Base-by-base conservation (phyloP, 805 yeast genomes). In the Lipomyces yamanashiensis region DNA sequence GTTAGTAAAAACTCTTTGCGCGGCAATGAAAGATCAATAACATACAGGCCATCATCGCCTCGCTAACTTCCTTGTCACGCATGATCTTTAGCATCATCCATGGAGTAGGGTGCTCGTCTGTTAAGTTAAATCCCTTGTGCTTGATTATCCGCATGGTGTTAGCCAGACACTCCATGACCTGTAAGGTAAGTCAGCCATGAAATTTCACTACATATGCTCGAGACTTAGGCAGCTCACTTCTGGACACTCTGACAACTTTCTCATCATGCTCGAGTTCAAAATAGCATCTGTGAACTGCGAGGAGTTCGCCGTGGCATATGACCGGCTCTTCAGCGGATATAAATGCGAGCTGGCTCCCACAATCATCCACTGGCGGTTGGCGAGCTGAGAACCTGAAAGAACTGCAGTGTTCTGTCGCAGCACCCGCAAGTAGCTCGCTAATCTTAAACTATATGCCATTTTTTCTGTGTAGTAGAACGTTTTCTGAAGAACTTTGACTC, bases 121-220 rank as follows among this genome's bases (percentile, higher is more conserved):
- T 19, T 37, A 43, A 34, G 1, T 37, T 36, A 41, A 53, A 15
- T 28, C 66, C 66, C 39, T 62, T 62, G 8, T 57, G 37, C 36
- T 48, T 44, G 13, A 62, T 53, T 7, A 53, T 21, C 17, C 21
- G 28, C 66, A 62, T 62, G n/a, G 52, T 47, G 23, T 48, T 47
- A 10, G 62, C 62, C 40, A 62, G 28, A 15, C 54, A 52, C 34
- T 61, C 54, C 64, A 61, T 61, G 21, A 61, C 64, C 64, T 61
- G 41, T 51, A 1, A 7, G 5, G 15, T 3, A 15, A 7, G 23
- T 44, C 44, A 23, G 8, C 19, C 15, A 8, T 9, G 28, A 52
- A 21, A 52, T 39, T 52, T 2, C 12, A 9, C 19, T 13, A 28
- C 2, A 28, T 28, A 28, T 28, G 28, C 28, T 28, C 28, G 5